Conservation (phyloP, 169 alveolate genomes). For the Plasmodium gallinaceum region DNA sequence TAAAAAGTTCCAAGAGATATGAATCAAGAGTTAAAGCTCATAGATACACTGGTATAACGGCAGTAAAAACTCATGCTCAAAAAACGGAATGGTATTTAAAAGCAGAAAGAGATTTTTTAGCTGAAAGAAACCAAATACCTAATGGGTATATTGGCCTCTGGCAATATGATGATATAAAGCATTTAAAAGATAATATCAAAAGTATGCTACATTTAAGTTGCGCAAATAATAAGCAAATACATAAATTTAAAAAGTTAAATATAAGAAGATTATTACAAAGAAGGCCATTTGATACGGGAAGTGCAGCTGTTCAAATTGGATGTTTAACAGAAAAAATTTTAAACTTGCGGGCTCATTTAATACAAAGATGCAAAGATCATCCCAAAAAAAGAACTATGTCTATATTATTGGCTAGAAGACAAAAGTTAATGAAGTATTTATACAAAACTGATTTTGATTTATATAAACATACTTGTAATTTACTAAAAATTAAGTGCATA, state of each 20-base stretch:
- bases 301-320: constrained; percentile 88
- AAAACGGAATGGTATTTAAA: constrained; percentile 90
- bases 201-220: constrained; percentile 83
- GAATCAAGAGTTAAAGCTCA: constrained; percentile 88
- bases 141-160: constrained; percentile 86
- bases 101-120: constrained; percentile 89
- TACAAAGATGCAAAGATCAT: constrained; percentile 85
- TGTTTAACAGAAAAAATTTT: constrained; percentile 89
- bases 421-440: constrained; percentile 87
- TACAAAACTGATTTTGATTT: constrained; percentile 87
- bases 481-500: constrained; percentile 87
- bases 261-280: constrained; percentile 84
- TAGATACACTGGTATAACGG: constrained; percentile 88
- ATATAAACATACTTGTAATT: constrained; percentile 87
- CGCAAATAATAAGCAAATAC: constrained; percentile 80
- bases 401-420: constrained; percentile 86
- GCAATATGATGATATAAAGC: constrained; percentile 85
- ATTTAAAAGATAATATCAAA: constrained; percentile 78
- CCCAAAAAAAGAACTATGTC: constrained; percentile 89
- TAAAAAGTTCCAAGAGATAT: constrained; percentile 44
- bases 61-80: constrained; percentile 88
- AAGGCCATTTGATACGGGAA: constrained; percentile 88
- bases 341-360: constrained; percentile 88
- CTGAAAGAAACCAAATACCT: constrained; percentile 88
- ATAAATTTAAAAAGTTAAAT: constrained; percentile 78